Base-by-base conservation (phyloP, 2,329 filamentous ascomycete species). In the Cladosporium velox region DNA sequence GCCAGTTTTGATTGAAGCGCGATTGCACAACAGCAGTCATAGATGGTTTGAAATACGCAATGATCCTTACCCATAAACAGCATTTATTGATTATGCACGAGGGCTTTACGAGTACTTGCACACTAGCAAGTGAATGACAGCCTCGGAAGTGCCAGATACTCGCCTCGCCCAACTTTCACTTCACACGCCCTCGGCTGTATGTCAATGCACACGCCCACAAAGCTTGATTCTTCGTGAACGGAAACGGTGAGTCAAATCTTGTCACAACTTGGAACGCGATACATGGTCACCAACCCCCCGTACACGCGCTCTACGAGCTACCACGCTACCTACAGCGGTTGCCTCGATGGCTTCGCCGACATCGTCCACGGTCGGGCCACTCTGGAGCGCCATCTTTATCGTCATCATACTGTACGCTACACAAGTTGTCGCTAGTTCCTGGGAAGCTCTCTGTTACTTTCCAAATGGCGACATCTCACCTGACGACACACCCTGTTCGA, bases 391-490 rank as follows among this genome's bases (percentile, higher is more conserved):
- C 38, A 18, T 41, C 38, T 41, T 7, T 2, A n/a, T 18, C 15
- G 15, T 41, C 38, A 41, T 41, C 15, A 8, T 18, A 5, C 2
- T 41, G 4, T 41, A 4, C 38, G 38, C 15, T 41, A 41, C 38
- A n/a, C 38, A 41, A 18, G 38, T 41, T 15, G 18, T 41, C 15
- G 15, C 38, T 18, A 15, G 15, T 41, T 18, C 38, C 6, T 18
- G 38, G 15, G 2, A 41, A 2, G 38, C 38, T 41, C 38, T 41
- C 38, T 78, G 77, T 72, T 78, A 76, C 70, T 78, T 76, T 47
- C 76, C 76, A 10, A 73, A 77, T 65, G 77, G 77, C 67, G 65
- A 69, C 62, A 54, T 75, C n/a, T 63, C 72, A 5, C 69, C 66
- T 10, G 67, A 66, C 38, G 72, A 72, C 55, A 69, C 66, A 2